Evolutionary conservation across 106 monocot species (phyloP).

Genomic region (Allium fistulosum): DNA sequence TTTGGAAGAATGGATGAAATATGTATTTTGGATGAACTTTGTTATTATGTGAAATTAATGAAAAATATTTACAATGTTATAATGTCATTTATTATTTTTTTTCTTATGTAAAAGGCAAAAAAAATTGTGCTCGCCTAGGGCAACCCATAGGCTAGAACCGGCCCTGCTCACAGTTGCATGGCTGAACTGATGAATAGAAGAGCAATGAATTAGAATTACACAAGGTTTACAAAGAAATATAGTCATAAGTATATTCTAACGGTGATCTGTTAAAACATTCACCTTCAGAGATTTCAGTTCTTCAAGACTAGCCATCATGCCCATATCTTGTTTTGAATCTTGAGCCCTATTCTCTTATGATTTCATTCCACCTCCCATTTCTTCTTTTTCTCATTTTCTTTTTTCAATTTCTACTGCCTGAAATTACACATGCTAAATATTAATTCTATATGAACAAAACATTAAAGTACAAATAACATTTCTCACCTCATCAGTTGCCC

Average conservation of each 20-base stretch:
- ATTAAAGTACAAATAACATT: not conserved
- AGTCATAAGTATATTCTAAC: not conserved
- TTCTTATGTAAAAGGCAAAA: too few relatives aligned
- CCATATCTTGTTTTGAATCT: slow-evolving; percentile 94
- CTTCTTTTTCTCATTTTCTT: slow-evolving; percentile 63
- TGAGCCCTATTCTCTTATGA: slow-evolving; percentile 76
- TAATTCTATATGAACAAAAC: not conserved
- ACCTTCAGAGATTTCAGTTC: slow-evolving; percentile 98
- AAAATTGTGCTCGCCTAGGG: too few relatives aligned
- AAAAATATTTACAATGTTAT: too few relatives aligned
- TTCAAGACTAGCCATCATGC: slow-evolving; percentile 80
- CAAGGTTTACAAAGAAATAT: not conserved
- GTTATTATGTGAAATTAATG: too few relatives aligned
- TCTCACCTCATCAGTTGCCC: slow-evolving; percentile 60
- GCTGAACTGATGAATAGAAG: slow-evolving; percentile 59
- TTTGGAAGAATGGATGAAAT: too few relatives aligned
- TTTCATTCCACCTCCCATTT: slow-evolving; percentile 96
- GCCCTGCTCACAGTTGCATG: slow-evolving; percentile 64
- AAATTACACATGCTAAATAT: not conserved
- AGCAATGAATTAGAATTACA: slow-evolving; percentile 3
- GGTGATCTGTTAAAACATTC: not conserved
- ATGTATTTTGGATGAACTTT: too few relatives aligned
- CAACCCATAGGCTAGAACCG: too few relatives aligned
- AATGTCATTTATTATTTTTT: too few relatives aligned
- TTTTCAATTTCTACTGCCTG: slow-evolving; percentile 50